Evolutionary conservation across 352 stramenopile genomes (phyloP).

Genomic region (Phytophthora sp.): DNA sequence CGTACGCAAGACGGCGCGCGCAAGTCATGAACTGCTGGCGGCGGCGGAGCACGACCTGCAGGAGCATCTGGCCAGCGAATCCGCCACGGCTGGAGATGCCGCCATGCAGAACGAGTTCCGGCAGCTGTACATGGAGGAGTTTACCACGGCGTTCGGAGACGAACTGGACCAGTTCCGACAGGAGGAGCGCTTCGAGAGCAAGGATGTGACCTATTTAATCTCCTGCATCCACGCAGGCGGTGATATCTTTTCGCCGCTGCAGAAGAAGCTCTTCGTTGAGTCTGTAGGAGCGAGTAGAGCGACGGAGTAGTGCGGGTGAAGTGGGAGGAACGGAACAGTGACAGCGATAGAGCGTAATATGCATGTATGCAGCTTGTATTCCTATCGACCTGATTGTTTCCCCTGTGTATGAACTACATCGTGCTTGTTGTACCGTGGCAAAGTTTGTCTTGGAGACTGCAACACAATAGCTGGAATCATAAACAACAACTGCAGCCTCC

Average conservation of each 20-base stretch:
- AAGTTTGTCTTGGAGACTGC: conserved; percentile 10
- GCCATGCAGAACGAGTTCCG: conserved; percentile 62
- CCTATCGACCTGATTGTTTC: conserved; percentile 18
- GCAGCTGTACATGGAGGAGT: conserved; percentile 87
- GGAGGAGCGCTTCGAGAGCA: conserved; percentile 87
- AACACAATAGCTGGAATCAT: conserved; percentile 14
- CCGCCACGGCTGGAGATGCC: conserved; percentile 8
- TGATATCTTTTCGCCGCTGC: conserved; percentile 82
- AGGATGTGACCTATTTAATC: conserved; percentile 91
- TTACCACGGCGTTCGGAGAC: conserved; percentile 84
- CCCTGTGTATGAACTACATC: conserved; percentile 27
- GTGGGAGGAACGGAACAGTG: neutral
- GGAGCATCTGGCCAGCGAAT: conserved; percentile 15
- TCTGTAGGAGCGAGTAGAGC: conserved; percentile 37
- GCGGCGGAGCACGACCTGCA: conserved; percentile 56
- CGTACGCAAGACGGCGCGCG: conserved; percentile 49
- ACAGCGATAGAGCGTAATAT: conserved; percentile 26
- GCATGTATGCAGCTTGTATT: conserved; percentile 40
- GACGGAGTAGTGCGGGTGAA: conserved; percentile 6
- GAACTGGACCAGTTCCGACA: conserved; percentile 86
- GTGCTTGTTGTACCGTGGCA: conserved; percentile 24
- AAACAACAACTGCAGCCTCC: conserved; percentile 7
- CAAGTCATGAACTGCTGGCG: conserved; percentile 62
- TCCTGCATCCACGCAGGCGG: conserved; percentile 82
- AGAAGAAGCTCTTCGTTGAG: conserved; percentile 86